These are phyloP conservation scores for Dothistroma septosporum DNA, from an alignment of 2,329 filamentous ascomycete species.

Conservation along the genomic window DNA sequence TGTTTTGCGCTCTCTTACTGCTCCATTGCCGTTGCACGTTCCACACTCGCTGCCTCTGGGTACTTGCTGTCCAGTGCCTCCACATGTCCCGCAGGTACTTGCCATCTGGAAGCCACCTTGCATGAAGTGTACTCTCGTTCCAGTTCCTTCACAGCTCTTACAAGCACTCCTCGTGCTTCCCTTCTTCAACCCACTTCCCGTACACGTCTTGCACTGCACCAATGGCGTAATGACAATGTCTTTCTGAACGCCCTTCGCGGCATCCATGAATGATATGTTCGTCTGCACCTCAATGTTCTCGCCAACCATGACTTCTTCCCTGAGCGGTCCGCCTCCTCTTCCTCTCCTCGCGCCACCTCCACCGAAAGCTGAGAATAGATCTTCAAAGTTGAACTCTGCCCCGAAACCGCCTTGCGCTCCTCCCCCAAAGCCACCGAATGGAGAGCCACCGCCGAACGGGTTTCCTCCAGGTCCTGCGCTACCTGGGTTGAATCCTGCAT, in stretches of 20 bases:
- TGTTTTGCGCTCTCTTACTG: constrained; percentile 75
- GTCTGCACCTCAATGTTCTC: constrained; percentile 94
- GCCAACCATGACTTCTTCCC: constrained; percentile 79
- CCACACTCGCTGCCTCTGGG: constrained; percentile 78
- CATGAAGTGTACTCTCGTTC: constrained; percentile 82
- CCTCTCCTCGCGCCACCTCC: constrained; percentile 53
- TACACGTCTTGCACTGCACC: constrained; percentile 75
- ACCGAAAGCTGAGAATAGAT: constrained; percentile 84
- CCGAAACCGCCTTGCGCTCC: constrained; percentile 27
- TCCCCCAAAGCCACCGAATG: constrained; percentile 53
- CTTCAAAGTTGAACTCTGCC: constrained; percentile 89
- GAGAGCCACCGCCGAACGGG: constrained; percentile 57
- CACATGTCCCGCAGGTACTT: constrained; percentile 77
- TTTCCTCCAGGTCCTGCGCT: constrained; percentile 59
- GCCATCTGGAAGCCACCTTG: constrained; percentile 95
- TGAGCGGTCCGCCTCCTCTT: constrained; percentile 63
- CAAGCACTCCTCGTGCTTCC: constrained; percentile 72
- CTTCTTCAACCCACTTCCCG: constrained; percentile 76
- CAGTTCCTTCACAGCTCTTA: constrained; percentile 77
- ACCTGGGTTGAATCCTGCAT: constrained; percentile 68
- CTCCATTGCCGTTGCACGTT: constrained; percentile 76
- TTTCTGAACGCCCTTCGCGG: constrained; percentile 84
- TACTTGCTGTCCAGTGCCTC: constrained; percentile 70
- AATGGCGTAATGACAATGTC: constrained; percentile 83
- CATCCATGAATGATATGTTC: constrained; percentile 92